Percentiles rank a stretch among this genome's conserved stretches.
phyloP scores from a whole-genome alignment of 2,329 filamentous ascomycete species.

The Sporothrix brunneoviolacea region DNA sequence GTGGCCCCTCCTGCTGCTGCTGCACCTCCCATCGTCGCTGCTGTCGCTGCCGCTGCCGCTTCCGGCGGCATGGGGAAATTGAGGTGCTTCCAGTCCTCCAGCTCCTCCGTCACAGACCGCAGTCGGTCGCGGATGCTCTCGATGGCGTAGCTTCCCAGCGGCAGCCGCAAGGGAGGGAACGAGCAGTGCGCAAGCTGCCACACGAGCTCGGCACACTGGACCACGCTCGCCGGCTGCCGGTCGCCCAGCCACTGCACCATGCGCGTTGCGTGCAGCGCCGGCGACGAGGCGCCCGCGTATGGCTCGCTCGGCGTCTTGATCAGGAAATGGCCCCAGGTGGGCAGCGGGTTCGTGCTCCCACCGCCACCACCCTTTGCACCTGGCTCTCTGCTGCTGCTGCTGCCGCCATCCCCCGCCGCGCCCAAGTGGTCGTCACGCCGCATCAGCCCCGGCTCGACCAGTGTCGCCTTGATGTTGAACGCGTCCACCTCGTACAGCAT shows the following conservation, averaged over 20 bases:
- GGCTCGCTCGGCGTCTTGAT: slow-evolving; percentile 79
- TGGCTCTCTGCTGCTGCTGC: not conserved
- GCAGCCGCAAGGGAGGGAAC: slow-evolving; percentile 79
- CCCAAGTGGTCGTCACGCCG: slow-evolving; percentile 62
- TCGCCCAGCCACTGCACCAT: slow-evolving; percentile 95
- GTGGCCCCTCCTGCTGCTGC: not conserved
- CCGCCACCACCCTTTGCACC: too few relatives aligned
- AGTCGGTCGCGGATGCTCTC: slow-evolving; percentile 90
- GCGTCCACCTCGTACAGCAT: slow-evolving; percentile 92
- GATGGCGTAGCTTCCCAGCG: slow-evolving; percentile 91
- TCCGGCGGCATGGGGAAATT: slow-evolving; percentile 52
- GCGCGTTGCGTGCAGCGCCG: slow-evolving; percentile 78
- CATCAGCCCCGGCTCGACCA: slow-evolving; percentile 87
- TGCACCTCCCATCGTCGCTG: slow-evolving; percentile 14
- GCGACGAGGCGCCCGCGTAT: slow-evolving; percentile 70
- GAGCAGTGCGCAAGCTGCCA: slow-evolving; percentile 94
- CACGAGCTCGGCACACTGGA: slow-evolving; percentile 86
- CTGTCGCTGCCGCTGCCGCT: slow-evolving; percentile 21
- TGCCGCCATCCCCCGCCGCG: not conserved
- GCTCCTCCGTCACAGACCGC: slow-evolving; percentile 86
- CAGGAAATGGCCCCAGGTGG: slow-evolving; percentile 85
- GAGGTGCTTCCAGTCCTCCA: slow-evolving; percentile 87
- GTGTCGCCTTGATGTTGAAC: slow-evolving; percentile 88
- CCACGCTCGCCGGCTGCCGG: slow-evolving; percentile 82
- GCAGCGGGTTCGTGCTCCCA: slow-evolving; percentile 57